Percentiles rank a stretch among this genome's conserved stretches.
Conservation (phyloP, 2,329 filamentous ascomycete species). For the Epichloe festucae region DNA sequence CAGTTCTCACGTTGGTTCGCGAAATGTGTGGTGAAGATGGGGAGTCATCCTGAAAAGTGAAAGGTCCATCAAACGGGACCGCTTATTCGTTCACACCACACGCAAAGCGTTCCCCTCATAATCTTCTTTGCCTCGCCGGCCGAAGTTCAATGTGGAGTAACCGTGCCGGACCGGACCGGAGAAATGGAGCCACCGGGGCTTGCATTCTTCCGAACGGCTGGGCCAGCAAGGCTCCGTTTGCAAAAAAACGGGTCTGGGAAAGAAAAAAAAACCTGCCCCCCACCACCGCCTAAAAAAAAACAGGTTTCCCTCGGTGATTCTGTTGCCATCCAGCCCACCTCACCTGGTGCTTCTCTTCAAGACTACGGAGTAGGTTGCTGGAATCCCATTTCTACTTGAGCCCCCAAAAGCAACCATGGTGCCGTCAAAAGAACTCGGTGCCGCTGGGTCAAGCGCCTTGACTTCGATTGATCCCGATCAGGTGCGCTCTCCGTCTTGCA, state of each 20-base stretch:
- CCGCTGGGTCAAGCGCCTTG: constrained; percentile 18
- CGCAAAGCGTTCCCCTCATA: too few species aligned
- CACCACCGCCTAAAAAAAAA: constrained; percentile 15
- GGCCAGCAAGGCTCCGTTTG: constrained; percentile 6
- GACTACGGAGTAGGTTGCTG: neutral
- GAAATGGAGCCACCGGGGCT: constrained; percentile 11
- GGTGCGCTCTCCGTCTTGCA: constrained; percentile 16
- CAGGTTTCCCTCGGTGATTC: neutral
- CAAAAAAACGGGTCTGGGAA: constrained; percentile 15
- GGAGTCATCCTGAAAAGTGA: too few species aligned
- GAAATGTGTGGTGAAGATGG: too few species aligned
- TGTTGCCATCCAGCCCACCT: constrained; percentile 10
- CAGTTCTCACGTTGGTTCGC: too few species aligned
- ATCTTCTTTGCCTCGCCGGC: too few species aligned
- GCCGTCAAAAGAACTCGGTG: constrained; percentile 27
- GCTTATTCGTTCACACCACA: too few species aligned
- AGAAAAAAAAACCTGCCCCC: constrained; percentile 7
- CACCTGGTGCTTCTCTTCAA: constrained; percentile 3
- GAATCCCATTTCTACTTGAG: neutral
- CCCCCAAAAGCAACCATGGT: constrained; percentile 21
- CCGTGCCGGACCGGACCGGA: constrained; percentile 2
- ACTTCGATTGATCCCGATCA: constrained; percentile 28
- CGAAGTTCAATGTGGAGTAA: neutral
- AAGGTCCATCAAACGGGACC: too few species aligned
- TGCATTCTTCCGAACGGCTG: constrained; percentile 19